Evolutionary conservation across 345 rosid genomes (phyloP).

Genomic region (Luvunga scandens): DNA sequence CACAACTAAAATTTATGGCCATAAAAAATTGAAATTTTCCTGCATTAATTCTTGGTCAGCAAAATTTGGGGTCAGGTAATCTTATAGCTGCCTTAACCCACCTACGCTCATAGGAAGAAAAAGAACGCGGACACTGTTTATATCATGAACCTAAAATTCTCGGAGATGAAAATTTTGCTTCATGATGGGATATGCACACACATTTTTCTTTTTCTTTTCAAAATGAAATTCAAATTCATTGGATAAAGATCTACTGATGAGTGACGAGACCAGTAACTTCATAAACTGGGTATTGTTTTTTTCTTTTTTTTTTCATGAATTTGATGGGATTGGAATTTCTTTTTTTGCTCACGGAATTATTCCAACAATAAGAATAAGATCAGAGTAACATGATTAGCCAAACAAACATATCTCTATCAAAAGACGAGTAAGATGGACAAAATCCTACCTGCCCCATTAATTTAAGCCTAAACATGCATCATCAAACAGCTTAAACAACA

Average conservation of each 20-base stretch:
- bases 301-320: no score
- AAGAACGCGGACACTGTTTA: not conserved
- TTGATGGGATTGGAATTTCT: not conserved
- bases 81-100: not conserved
- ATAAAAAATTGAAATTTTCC: not conserved
- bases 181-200: not conserved
- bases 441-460: conserved; percentile 15
- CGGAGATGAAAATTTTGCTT: not conserved
- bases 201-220: not conserved
- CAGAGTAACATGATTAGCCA: conserved; percentile 8
- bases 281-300: not conserved
- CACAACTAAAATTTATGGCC: not conserved
- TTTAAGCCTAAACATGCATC: conserved; percentile 28
- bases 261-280: not conserved
- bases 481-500: conserved; percentile 21
- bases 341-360: not conserved
- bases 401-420: conserved; percentile 4
- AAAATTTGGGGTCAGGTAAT: not conserved
- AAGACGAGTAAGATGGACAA: not conserved
- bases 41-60: not conserved
- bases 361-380: conserved; percentile 5
- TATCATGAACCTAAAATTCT: not conserved
- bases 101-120: not conserved
- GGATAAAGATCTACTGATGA: no score
- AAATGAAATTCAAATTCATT: no score